Evolutionary conservation across 306 rosid genomes (phyloP).

Genomic region (Acacia confusa): DNA sequence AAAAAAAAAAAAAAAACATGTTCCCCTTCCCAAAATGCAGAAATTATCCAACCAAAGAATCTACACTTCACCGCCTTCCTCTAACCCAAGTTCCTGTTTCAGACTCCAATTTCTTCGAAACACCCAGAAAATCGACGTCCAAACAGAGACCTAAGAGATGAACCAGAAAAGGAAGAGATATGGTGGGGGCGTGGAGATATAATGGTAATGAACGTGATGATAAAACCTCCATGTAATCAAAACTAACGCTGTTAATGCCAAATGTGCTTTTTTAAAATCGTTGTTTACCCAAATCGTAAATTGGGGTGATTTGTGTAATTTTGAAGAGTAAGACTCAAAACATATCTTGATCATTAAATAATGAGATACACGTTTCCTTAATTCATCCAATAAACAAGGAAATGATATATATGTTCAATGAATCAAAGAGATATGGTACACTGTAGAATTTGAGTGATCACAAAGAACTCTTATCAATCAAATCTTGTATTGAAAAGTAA

Average conservation of each 20-base stretch:
- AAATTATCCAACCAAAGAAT: conserved; percentile 29
- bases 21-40: too few species aligned
- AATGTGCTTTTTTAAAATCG: too few species aligned
- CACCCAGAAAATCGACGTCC: conserved; percentile 57
- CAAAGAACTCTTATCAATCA: not conserved
- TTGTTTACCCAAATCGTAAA: too few species aligned
- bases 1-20: too few species aligned
- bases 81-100: conserved; percentile 26
- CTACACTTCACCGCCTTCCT: conserved; percentile 41
- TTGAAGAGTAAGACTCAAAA: not conserved
- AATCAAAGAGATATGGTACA: not conserved
- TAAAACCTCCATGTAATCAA: too few species aligned
- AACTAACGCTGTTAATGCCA: too few species aligned
- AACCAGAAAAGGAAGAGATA: not conserved
- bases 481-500: not conserved
- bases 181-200: too few species aligned
- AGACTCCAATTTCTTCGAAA: conserved; percentile 34
- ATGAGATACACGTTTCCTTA: not conserved
- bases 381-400: not conserved
- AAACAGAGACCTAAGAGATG: conserved; percentile 45
- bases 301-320: not conserved
- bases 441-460: not conserved
- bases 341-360: not conserved
- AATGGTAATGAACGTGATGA: too few species aligned
- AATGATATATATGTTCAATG: not conserved